A percentile compares a stretch with the other conserved stretches of the same genome.
These are phyloP conservation scores for Paracoccidioides brasiliensis DNA, from an alignment of 2,329 filamentous ascomycete genomes.

Conservation along the genomic window DNA sequence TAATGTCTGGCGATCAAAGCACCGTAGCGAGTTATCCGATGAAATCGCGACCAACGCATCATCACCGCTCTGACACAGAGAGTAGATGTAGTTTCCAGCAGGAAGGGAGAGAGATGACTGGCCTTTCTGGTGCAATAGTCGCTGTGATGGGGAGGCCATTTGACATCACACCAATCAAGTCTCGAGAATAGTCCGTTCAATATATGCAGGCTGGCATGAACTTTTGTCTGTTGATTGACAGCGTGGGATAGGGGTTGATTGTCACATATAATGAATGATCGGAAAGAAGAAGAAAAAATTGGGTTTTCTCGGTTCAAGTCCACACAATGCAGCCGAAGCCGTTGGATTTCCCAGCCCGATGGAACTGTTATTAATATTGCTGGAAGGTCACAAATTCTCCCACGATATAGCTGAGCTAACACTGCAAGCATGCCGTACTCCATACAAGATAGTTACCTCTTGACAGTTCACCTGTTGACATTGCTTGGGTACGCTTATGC, in stretches of 20 bases:
- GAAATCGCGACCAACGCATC: slow-evolving; percentile 30
- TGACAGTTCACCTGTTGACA: too few species aligned
- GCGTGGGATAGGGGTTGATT: not conserved
- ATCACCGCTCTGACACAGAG: slow-evolving; percentile 20
- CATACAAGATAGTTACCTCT: too few species aligned
- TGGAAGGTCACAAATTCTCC: too few species aligned
- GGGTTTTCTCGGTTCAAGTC: too few species aligned
- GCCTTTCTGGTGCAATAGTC: slow-evolving; percentile 6
- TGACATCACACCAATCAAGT: not conserved
- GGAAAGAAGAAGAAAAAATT: not conserved
- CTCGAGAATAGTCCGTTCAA: not conserved
- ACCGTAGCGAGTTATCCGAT: slow-evolving; percentile 33
- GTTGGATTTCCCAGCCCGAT: too few species aligned
- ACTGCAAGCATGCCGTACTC: too few species aligned
- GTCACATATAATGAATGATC: not conserved
- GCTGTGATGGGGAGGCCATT: slow-evolving; percentile 5
- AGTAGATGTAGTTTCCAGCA: slow-evolving; percentile 32
- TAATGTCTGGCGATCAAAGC: slow-evolving; percentile 27
- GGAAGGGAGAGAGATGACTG: slow-evolving; percentile 27
- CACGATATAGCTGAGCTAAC: too few species aligned
- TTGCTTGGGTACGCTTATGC: not conserved
- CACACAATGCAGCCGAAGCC: too few species aligned
- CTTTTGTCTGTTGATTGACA: not conserved
- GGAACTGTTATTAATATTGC: too few species aligned
- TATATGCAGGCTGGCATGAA: not conserved